Evolutionary conservation across 441 rosid genomes (phyloP), one percentile per base, ranked within the genome.

Genomic region (Aquilaria agallochum): DNA sequence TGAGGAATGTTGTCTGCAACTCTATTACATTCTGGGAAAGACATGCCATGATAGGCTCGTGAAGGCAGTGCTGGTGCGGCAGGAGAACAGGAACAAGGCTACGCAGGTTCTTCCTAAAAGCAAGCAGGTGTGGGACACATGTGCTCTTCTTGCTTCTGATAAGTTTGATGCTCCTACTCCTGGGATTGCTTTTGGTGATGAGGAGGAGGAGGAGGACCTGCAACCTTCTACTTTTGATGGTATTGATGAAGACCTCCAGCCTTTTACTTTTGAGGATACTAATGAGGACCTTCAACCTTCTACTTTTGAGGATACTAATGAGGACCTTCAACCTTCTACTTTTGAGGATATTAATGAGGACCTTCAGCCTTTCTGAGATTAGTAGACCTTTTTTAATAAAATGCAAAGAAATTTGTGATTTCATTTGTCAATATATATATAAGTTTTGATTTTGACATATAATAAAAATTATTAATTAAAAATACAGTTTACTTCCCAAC

Each of bases 101-200:
- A 2, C 59, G 1, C 2, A 2, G 31, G 59, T 20, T 13, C 2
- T 56, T n/a, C 30, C 31, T 9, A 56, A 31, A 56, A 56, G 59
- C 59, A 56, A 56, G 47, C 59, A 56, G 9, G 31, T 36, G 3
- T 56, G 59, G 59, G 15, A 36, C 10, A 14, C 13, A 30, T 56
- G 47, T 56, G 47, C 46, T 30, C 1, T 11, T 1, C 1, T 34
- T 33, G 46, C n/a, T 13, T 20, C 1, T 20, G 20, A 20, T 20
- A 1, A 20, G 20, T 20, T 20, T 20, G 58, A 0, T 4, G 8
- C 46, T 5, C 0, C 14, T 13, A 9, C 58, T 55, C 15, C 58
- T 1, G 20, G 20, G 20, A 20, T 20, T 20, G 20, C 20, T 20
- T 20, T 20, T 20, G 20, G 20, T 20, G 20, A 20, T 20, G 0